These are phyloP conservation scores for Lentinula sp. DNA, from an alignment of 768 basidiomycete species.

Conservation along the genomic window DNA sequence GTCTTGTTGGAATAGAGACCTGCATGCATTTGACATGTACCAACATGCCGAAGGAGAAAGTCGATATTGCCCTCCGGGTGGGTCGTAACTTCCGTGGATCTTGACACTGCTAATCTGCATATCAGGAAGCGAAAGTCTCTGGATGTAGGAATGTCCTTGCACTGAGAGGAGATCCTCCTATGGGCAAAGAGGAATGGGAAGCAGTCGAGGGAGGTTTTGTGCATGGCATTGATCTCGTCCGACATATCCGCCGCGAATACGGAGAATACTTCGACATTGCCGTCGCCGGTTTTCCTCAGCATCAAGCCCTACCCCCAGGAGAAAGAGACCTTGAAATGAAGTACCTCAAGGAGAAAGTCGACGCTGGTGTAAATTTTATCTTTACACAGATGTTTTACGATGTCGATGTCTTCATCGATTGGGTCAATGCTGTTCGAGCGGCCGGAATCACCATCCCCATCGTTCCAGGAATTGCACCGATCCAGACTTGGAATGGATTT, in stretches of 20 bases:
- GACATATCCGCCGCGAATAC: slow-evolving; percentile 76
- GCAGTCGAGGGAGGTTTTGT: slow-evolving; percentile 87
- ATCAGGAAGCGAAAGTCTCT: slow-evolving; percentile 79
- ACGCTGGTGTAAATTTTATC: slow-evolving; percentile 87
- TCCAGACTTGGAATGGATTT: slow-evolving; percentile 97
- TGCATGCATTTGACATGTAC: slow-evolving; percentile 99
- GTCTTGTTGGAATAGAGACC: slow-evolving; percentile 89
- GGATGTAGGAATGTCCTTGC: slow-evolving; percentile 94
- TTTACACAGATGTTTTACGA: slow-evolving; percentile 99
- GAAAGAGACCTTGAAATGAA: slow-evolving; percentile 74
- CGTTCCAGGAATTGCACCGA: slow-evolving; percentile 91
- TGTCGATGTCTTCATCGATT: slow-evolving; percentile 81
- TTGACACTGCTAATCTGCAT: slow-evolving; percentile 6
- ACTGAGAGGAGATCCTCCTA: slow-evolving; percentile 87
- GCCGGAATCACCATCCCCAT: slow-evolving; percentile 88
- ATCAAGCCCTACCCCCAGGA: slow-evolving; percentile 64
- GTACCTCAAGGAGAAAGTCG: slow-evolving; percentile 87
- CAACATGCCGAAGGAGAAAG: slow-evolving; percentile 95
- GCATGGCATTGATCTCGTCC: slow-evolving; percentile 89
- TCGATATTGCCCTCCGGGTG: slow-evolving; percentile 86
- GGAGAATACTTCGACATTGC: slow-evolving; percentile 95
- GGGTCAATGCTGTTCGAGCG: slow-evolving; percentile 79
- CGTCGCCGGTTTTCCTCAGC: slow-evolving; percentile 89
- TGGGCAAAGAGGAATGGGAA: slow-evolving; percentile 87
- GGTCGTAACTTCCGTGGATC: slow-evolving; percentile 19